Evolutionary conservation across 139 green algal genomes (phyloP).

Genomic region (Axilococcus clingmanii): DNA sequence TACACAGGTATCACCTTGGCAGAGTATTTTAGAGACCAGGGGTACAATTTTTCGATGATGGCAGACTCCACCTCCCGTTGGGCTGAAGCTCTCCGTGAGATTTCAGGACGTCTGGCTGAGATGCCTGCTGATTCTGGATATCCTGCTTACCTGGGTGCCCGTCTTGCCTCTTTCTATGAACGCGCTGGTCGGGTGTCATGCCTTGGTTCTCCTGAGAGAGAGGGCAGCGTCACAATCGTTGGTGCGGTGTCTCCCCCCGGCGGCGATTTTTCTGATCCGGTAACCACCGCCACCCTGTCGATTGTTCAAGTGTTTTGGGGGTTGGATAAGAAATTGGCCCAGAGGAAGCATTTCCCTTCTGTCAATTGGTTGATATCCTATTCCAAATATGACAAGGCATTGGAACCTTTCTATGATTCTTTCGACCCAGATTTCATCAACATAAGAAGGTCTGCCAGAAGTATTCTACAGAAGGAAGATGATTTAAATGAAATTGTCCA

Average conservation of each 20-base stretch:
- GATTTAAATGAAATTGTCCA: conserved; percentile 99
- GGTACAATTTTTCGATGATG: conserved; percentile 98
- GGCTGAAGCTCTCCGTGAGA: conserved; percentile 98
- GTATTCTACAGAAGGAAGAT: conserved; percentile 98
- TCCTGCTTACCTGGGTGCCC: conserved; percentile 80
- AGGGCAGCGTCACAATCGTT: conserved; percentile 96
- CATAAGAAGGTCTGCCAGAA: conserved; percentile 25
- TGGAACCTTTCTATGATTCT: conserved; percentile 96
- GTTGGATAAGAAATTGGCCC: conserved; percentile 99
- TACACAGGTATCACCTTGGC: conserved; percentile 99
- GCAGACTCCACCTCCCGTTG: conserved; percentile 95
- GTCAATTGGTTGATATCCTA: conserved; percentile 99
- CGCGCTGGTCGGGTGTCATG: conserved; percentile 89
- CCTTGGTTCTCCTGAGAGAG: conserved; percentile 79
- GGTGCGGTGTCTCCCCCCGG: conserved; percentile 95
- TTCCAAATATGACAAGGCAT: conserved; percentile 94
- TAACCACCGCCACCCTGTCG: conserved; percentile 93
- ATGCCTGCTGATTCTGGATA: conserved; percentile 97
- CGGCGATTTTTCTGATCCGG: conserved; percentile 97
- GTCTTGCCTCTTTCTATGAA: conserved; percentile 98
- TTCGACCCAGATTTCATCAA: conserved; percentile 78
- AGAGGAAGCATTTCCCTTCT: conserved; percentile 98
- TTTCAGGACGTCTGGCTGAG: conserved; percentile 94
- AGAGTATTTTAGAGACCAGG: conserved; percentile 99
- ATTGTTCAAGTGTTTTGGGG: conserved; percentile 99